Evolutionary conservation across 148 eudicot genomes (phyloP).

Genomic region (Cornus florida): DNA sequence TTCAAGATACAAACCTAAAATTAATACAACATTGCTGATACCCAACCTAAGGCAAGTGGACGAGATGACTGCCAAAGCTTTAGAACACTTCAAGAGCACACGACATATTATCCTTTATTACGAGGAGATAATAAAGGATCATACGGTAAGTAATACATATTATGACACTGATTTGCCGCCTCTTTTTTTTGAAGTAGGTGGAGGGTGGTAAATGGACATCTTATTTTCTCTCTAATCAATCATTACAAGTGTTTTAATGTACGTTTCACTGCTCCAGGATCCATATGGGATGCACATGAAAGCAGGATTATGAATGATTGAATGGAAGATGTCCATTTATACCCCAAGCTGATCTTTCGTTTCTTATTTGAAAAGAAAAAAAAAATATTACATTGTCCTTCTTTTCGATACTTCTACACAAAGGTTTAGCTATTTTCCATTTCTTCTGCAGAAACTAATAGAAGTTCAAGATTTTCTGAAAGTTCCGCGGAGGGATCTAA

Average conservation of each 20-base stretch:
- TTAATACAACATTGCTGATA: slow-evolving; percentile 58
- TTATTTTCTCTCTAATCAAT: no score
- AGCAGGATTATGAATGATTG: no score
- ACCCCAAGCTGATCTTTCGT: no score
- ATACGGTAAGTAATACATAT: slow-evolving; percentile 44
- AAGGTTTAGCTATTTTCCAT: not conserved
- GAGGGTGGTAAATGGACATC: no score
- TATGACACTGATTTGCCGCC: no score
- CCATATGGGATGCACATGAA: no score
- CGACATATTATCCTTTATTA: slow-evolving; percentile 72
- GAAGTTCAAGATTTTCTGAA: slow-evolving; percentile 83
- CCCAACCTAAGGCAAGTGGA: slow-evolving; percentile 57
- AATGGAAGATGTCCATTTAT: no score
- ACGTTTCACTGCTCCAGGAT: no score
- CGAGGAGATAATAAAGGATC: slow-evolving; percentile 68
- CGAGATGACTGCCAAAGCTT: slow-evolving; percentile 43
- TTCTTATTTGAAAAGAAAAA: not conserved
- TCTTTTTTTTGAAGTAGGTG: no score
- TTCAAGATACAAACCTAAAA: slow-evolving; percentile 64
- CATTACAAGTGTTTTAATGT: no score
- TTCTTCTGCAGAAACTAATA: slow-evolving; percentile 37
- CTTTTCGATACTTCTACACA: not conserved
- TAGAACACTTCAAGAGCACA: slow-evolving; percentile 65
- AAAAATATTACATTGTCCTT: not conserved
- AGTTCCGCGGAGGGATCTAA: slow-evolving; percentile 59